Base-by-base conservation (phyloP, 176 grass and related monocot genomes). In the Eragrostis curvula region DNA sequence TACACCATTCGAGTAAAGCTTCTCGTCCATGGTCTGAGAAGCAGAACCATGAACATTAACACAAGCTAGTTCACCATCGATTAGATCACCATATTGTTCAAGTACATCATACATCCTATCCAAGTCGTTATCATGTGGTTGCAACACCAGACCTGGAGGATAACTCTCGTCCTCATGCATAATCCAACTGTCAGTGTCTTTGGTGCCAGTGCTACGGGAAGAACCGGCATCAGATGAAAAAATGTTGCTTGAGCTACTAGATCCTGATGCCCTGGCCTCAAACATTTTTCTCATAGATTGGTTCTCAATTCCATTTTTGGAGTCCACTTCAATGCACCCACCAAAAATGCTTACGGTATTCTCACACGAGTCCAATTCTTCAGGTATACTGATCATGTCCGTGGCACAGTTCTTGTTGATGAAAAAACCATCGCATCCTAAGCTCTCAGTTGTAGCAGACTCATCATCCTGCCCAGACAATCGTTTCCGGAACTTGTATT, bases 401-500 rank as follows among this genome's bases (percentile, higher is more conserved):
- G 18, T 69, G 21, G 78, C n/a, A 70, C 12, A 67, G 59, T 69
- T 79, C 58, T 64, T 76, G 23, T 87, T 75, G 9, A 77, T 27
- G 68, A 85, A 86, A 89, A 86, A 72, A 40, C 32, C 14, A 51
- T 50, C 25, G 30, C 30, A 53, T 56, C 77, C 70, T 71, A 86
- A 79, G 77, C 84, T 84, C 78, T 85, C 84, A 64, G 76, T 86
- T 41, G 58, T 64, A 36, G 50, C 58, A 68, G 66, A 87, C 60
- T 80, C 66, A 62, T 87, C 75, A 3, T 76, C 73, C 0, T 70
- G 88, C 30, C 16, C 71, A 73, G 39, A 60, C 56, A 84, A 81
- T 67, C 80, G 67, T 53, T 84, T 82, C 71, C 60, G 56, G 53
- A 86, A 84, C 84, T 88, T 94, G 78, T 94, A 86, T 70, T 94